These are phyloP conservation scores for Entomortierella lignicola DNA, from an alignment of 192 early-diverging fungal species.

Conservation along the genomic window DNA sequence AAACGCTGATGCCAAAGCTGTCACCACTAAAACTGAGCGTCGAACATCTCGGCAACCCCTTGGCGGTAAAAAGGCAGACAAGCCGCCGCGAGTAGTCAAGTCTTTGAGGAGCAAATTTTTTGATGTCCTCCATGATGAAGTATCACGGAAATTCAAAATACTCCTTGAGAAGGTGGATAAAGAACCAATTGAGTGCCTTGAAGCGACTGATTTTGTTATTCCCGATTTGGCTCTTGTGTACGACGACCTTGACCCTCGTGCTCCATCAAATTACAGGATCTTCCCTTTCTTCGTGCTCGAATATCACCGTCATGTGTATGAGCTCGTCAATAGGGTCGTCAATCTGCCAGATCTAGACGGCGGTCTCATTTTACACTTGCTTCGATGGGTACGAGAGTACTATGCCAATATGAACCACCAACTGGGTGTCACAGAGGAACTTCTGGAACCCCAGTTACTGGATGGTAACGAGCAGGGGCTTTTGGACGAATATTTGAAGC, in stretches of 20 bases:
- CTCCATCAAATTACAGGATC: constrained; percentile 94
- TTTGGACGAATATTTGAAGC: constrained; percentile 89
- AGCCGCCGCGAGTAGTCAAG: constrained; percentile 69
- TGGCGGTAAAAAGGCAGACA: constrained; percentile 57
- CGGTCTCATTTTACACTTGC: constrained; percentile 85
- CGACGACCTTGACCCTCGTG: constrained; percentile 88
- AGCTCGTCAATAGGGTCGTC: constrained; percentile 80
- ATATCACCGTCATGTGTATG: constrained; percentile 94
- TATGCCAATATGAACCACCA: constrained; percentile 88
- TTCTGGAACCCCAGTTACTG: constrained; percentile 89
- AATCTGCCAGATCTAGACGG: constrained; percentile 80
- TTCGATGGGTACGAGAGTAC: constrained; percentile 94
- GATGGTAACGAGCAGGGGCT: constrained; percentile 94
- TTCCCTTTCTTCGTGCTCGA: constrained; percentile 95
- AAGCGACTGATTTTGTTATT: constrained; percentile 83
- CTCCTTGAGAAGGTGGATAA: constrained; percentile 71
- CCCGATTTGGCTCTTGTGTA: constrained; percentile 90
- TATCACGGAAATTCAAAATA: constrained; percentile 72
- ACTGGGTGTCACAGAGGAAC: constrained; percentile 88
- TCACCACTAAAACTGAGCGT: constrained; percentile 56
- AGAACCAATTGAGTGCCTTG: constrained; percentile 70
- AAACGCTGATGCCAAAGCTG: constrained; percentile 81
- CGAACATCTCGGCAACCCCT: constrained; percentile 61
- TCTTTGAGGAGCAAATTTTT: constrained; percentile 84
- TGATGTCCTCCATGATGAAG: constrained; percentile 77